These are phyloP conservation scores for Syzygium aqueum DNA, from an alignment of 345 rosid species.

Conservation along the genomic window DNA sequence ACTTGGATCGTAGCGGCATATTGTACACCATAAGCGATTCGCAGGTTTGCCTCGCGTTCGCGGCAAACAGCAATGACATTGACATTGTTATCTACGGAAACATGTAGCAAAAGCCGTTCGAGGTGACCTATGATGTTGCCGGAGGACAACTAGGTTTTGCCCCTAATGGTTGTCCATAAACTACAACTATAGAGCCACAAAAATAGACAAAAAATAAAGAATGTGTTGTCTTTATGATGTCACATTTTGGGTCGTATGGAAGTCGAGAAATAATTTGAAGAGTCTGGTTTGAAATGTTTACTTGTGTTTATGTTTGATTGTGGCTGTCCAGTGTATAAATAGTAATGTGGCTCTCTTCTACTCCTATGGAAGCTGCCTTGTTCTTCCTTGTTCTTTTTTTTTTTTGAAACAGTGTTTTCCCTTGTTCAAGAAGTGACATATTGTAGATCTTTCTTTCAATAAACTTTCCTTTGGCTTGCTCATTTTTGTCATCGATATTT, in stretches of 20 bases:
- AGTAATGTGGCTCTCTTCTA: neutral
- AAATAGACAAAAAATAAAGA: neutral
- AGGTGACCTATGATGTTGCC: slow-evolving; percentile 45
- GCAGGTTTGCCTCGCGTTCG: slow-evolving; percentile 74
- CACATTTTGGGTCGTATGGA: too few species aligned
- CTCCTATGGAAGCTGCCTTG: neutral
- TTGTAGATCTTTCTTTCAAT: neutral
- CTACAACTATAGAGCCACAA: too few species aligned
- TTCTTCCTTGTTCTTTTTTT: too few species aligned
- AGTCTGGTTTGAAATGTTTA: too few species aligned
- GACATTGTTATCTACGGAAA: slow-evolving; percentile 55
- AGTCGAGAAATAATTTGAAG: too few species aligned
- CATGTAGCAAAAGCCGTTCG: slow-evolving; percentile 75
- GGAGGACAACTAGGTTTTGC: too few species aligned
- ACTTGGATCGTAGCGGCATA: neutral
- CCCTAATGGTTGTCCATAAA: too few species aligned
- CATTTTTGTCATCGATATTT: neutral
- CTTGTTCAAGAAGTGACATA: neutral
- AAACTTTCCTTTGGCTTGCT: neutral
- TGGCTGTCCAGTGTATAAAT: neutral
- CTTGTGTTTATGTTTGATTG: neutral
- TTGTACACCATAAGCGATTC: slow-evolving; percentile 44
- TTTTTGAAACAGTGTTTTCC: neutral
- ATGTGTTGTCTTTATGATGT: neutral
- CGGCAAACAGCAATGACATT: slow-evolving; percentile 46